These are phyloP conservation scores for Jasminum sambac DNA, from an alignment of 257 asterid genomes.

Conservation along the genomic window DNA sequence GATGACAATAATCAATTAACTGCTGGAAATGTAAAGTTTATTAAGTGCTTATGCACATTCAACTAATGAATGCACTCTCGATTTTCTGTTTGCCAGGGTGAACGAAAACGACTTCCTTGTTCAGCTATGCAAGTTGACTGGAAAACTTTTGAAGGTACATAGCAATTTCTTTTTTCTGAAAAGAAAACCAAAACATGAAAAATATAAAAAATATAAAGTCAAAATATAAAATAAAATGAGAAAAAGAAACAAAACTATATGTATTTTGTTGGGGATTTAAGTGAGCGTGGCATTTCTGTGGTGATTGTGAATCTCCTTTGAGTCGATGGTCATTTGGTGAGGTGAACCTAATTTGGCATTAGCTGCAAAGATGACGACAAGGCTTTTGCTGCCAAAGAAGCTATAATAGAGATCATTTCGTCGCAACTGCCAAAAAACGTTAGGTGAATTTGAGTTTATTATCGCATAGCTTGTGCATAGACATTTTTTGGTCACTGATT, in stretches of 20 bases:
- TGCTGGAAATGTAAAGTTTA: not conserved
- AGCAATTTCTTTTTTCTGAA: too few species aligned
- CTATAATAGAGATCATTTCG: constrained; percentile 55
- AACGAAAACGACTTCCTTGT: constrained; percentile 81
- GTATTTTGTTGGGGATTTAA: too few species aligned
- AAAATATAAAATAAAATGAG: too few species aligned
- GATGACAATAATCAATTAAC: not conserved
- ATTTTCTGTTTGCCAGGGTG: constrained; percentile 48
- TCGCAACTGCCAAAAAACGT: constrained; percentile 67
- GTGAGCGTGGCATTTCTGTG: not conserved
- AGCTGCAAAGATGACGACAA: constrained; percentile 67
- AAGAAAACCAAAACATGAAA: too few species aligned
- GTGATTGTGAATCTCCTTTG: not conserved
- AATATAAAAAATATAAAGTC: too few species aligned
- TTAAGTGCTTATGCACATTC: not conserved
- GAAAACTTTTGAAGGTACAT: constrained; percentile 85
- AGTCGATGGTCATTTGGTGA: constrained; percentile 45
- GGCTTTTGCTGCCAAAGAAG: constrained; percentile 56
- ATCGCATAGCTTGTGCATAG: too few species aligned
- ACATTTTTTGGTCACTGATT: too few species aligned
- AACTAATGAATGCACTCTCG: not conserved
- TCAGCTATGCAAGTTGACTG: constrained; percentile 81
- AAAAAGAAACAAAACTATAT: too few species aligned
- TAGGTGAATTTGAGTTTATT: not conserved
- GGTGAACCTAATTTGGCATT: constrained; percentile 91